Evolutionary conservation across 257 asterid species (phyloP), one percentile per base, ranked within the genome.

Genomic region (Petrea volubilis): DNA sequence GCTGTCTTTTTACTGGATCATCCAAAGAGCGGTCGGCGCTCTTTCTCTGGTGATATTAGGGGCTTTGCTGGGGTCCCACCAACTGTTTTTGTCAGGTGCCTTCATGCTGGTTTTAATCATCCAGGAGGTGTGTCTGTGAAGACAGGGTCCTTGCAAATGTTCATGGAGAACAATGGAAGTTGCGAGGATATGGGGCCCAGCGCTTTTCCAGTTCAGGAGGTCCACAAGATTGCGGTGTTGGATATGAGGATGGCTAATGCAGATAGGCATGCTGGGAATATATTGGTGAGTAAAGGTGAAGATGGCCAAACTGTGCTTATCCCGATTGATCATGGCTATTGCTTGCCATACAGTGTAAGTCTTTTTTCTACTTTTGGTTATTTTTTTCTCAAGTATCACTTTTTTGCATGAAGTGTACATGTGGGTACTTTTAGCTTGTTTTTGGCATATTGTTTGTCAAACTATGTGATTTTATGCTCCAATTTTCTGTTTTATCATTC

Each of bases 311-410:
- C 80, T 40, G 71, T 79, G 75, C 90, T 93, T 57, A 84, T 93
- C 76, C 97, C 98, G 17, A 90, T 93, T 34, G 98, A 93, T 85
- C 98, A 93, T 43, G 98, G 98, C 57, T 93, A 93, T 78, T 93
- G 98, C 90, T 87, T 93, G 93, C 96, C 97, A 44, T 87, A 87
- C 64, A 83, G 81, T 63, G 98, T 93, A 80, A 87, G 98, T 85
- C 47, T n/a, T 60, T 17, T 57, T 31, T 74, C 76, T 51, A 52
- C 15, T 44, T 41, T 63, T 63, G 23, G 8, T 21, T 57, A 2
- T 43, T 49, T 13, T 14, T 28, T 27, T 49, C 4, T 44, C 64
- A 33, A 59, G 34, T 27, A 6, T 15, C 65, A 7, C 72, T 23
- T 21, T 51, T 58, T 55, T 53, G 24, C 49, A 51, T 68, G 7